Conservation (phyloP, 2,329 filamentous ascomycete genomes). For the Aspergillus jensenii region DNA sequence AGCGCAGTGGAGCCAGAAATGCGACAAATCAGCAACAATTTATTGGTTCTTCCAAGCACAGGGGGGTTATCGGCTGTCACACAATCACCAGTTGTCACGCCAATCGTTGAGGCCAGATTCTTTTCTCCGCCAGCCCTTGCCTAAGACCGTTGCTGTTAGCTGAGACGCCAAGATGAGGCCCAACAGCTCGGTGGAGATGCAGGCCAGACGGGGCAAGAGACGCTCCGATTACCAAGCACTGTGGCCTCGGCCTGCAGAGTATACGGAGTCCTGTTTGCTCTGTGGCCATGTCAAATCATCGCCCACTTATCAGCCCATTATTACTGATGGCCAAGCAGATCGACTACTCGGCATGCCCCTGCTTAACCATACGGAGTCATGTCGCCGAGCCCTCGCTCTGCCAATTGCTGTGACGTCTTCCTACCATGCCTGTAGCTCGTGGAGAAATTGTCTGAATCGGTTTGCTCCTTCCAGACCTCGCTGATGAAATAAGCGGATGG, state of each 20-base stretch:
- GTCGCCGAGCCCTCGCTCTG: neutral
- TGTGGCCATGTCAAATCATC: neutral
- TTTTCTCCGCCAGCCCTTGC: neutral
- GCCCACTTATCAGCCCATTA: conserved; percentile 7
- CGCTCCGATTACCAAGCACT: conserved; percentile 2
- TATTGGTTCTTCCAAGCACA: neutral
- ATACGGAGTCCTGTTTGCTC: too few species aligned
- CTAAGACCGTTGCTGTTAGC: neutral
- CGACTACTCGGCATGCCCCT: neutral
- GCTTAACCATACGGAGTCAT: neutral
- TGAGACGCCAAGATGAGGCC: neutral
- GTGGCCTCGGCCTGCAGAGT: neutral
- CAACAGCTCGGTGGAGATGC: neutral
- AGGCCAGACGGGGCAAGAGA: neutral
- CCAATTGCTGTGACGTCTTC: neutral
- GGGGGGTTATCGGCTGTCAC: neutral
- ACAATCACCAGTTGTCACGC: neutral
- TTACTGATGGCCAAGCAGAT: conserved; percentile 5
- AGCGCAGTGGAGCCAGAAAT: neutral
- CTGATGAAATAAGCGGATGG: conserved; percentile 3
- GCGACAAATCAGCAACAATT: neutral
- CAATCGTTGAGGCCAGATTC: neutral
- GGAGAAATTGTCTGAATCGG: neutral
- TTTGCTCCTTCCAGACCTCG: conserved; percentile 6
- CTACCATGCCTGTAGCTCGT: neutral